Percentiles rank a stretch among this genome's conserved stretches.
Conservation (phyloP, 179 eudicot genomes). For the Heliamphora pulchella region DNA sequence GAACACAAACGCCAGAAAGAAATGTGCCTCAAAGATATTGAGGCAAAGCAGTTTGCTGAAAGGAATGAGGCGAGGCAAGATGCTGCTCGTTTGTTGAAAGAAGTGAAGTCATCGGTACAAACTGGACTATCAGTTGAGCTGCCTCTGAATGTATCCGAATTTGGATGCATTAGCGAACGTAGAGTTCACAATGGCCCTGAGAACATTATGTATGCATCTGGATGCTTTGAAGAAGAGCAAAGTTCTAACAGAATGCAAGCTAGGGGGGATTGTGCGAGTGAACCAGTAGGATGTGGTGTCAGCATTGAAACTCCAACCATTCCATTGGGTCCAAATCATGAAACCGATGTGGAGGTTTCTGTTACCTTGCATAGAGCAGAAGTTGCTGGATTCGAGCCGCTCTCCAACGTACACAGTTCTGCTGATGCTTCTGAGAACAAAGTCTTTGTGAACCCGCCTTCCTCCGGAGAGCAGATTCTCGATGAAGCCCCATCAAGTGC, state of each 20-base stretch:
- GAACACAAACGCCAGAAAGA: conserved; percentile 36
- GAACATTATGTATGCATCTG: conserved; percentile 15
- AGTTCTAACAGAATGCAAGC: conserved; percentile 17
- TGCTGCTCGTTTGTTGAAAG: conserved; percentile 28
- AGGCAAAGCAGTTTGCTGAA: conserved; percentile 44
- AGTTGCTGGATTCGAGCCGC: too few relatives aligned
- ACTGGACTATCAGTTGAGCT: conserved; percentile 18
- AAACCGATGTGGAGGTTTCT: background rate
- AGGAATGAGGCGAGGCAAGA: conserved; percentile 32
- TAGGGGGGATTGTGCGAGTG: background rate
- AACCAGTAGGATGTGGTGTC: background rate
- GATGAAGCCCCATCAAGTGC: background rate
- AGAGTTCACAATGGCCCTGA: too few relatives aligned
- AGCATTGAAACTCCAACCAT: background rate
- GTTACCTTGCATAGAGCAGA: too few relatives aligned
- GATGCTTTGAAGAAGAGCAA: conserved; percentile 13
- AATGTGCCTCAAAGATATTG: conserved; percentile 30
- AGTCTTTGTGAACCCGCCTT: background rate
- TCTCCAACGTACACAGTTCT: too few relatives aligned
- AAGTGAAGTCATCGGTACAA: conserved; percentile 23
- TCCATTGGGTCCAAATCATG: background rate
- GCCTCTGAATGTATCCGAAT: conserved; percentile 17
- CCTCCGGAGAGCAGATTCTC: conserved; percentile 10
- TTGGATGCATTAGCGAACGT: too few relatives aligned
- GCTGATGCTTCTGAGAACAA: conserved; percentile 6